Conservation (phyloP, 495 filamentous ascomycete genomes). For the Sporormia fimetaria region DNA sequence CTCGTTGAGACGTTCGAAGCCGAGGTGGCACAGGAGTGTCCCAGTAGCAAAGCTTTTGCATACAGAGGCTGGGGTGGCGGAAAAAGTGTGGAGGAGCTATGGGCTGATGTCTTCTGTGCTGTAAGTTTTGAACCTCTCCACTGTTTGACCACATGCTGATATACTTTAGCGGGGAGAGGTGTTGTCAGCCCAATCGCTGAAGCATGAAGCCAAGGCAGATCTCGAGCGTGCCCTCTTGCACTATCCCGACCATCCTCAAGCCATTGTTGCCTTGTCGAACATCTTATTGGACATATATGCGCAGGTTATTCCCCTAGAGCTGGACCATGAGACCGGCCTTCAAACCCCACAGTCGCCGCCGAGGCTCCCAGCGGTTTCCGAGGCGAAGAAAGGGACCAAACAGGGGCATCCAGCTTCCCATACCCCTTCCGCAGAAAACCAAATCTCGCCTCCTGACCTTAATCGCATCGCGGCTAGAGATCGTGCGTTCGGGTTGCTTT, state of each 20-base stretch:
- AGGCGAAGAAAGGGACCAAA: slow-evolving; percentile 1
- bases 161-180: slow-evolving; percentile 53
- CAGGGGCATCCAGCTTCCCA: slow-evolving; percentile 9
- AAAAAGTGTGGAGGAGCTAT: slow-evolving; percentile 66
- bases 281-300: slow-evolving; percentile 79
- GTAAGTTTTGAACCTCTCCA: slow-evolving; percentile 34
- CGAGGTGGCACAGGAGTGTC: slow-evolving; percentile 43
- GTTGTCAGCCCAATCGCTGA: slow-evolving; percentile 46
- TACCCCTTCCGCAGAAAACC: slow-evolving; percentile 26
- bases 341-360: background rate
- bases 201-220: slow-evolving; percentile 53
- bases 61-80: slow-evolving; percentile 60
- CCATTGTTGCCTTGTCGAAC: slow-evolving; percentile 71
- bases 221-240: slow-evolving; percentile 73
- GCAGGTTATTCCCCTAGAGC: slow-evolving; percentile 43
- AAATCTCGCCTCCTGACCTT: slow-evolving; percentile 46
- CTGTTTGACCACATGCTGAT: slow-evolving; percentile 27
- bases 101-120: slow-evolving; percentile 69
- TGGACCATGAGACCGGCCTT: slow-evolving; percentile 15
- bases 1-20: slow-evolving; percentile 46
- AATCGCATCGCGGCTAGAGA: slow-evolving; percentile 77
- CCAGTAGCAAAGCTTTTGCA: slow-evolving; percentile 39
- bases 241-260: slow-evolving; percentile 62
- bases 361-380: slow-evolving; percentile 2
- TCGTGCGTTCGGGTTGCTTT: slow-evolving; percentile 71